Base-by-base conservation (phyloP, 345 rosid species). In the Angophora floribunda region DNA sequence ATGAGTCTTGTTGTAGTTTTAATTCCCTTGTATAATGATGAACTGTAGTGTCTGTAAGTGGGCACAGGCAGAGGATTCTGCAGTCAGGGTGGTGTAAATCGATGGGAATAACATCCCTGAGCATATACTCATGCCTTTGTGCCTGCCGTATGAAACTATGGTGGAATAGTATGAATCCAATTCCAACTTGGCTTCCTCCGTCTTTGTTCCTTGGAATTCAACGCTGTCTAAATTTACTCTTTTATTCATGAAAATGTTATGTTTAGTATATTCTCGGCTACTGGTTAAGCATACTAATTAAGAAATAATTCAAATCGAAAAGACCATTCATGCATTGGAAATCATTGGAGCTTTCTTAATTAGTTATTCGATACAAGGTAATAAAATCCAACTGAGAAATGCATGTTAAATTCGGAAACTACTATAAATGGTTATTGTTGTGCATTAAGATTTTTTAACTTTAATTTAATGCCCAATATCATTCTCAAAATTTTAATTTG, bases 401-500 rank as follows among this genome's bases (percentile, higher is more conserved):
- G 75, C 30, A 16, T 32, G 13, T 63, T n/a, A 13, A 61, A 55
- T 5, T 52, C 3, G 12, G 61, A 55, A 55, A 55, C 7, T 55
- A 26, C 19, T 21, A 55, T 5, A 55, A 55, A 21, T 55, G 26
- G 26, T 19, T 4, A 55, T 21, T 55, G n/a, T n/a, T n/a, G n/a
- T n/a, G n/a, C n/a, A n/a, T n/a, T n/a, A n/a, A n/a, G n/a, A n/a
- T n/a, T n/a, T n/a, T n/a, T n/a, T n/a, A n/a, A n/a, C n/a, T 55
- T 55, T 8, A 55, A 21, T 3, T 0, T 55, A 55, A 55, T 21
- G 1, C 22, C 0, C 0, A 55, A 21, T 55, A 21, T 0, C 1
- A 0, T 21, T 1, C 1, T 2, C 9, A 4, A 55, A 55, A 8
- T 55, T 8, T 21, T 7, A 55, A 22, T 55, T 55, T 55, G 0